A percentile compares a stretch with the other conserved stretches of the same genome.
These are phyloP conservation scores for Populus simonii DNA, from an alignment of 345 rosid genomes.

Conservation along the genomic window DNA sequence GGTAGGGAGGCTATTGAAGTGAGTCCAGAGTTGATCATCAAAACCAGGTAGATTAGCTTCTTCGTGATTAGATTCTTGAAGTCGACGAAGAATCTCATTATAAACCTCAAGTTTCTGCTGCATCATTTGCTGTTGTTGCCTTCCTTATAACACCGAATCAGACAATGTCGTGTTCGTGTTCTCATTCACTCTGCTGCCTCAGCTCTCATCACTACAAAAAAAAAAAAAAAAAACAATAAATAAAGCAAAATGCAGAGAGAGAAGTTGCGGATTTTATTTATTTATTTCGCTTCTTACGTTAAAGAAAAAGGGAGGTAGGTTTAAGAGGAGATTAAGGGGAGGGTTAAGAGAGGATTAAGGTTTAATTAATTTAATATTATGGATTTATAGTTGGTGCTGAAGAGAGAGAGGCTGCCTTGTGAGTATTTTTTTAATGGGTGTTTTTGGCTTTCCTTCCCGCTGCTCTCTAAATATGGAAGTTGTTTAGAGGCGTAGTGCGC, in stretches of 20 bases:
- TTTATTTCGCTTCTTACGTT: neutral
- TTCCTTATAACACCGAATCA: slow-evolving; percentile 31
- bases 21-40: slow-evolving; percentile 82
- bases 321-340: neutral
- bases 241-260: neutral
- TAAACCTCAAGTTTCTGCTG: slow-evolving; percentile 62
- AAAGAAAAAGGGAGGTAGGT: neutral
- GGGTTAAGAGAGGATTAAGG: neutral
- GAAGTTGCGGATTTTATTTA: neutral
- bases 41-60: slow-evolving; percentile 65
- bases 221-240: neutral
- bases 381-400: neutral
- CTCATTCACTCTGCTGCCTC: slow-evolving; percentile 49
- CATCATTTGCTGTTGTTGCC: slow-evolving; percentile 37
- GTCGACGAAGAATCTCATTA: slow-evolving; percentile 69
- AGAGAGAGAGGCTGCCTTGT: neutral
- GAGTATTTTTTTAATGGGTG: neutral
- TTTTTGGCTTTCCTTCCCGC: neutral
- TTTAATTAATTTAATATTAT: neutral
- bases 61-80: slow-evolving; percentile 42
- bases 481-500: slow-evolving; percentile 31
- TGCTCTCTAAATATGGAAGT: neutral
- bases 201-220: slow-evolving; percentile 39
- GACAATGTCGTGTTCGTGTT: slow-evolving; percentile 30
- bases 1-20: slow-evolving; percentile 86